phyloP scores from a whole-genome alignment of 2,329 filamentous ascomycete species.

The Purpureocillium lavendulum region DNA sequence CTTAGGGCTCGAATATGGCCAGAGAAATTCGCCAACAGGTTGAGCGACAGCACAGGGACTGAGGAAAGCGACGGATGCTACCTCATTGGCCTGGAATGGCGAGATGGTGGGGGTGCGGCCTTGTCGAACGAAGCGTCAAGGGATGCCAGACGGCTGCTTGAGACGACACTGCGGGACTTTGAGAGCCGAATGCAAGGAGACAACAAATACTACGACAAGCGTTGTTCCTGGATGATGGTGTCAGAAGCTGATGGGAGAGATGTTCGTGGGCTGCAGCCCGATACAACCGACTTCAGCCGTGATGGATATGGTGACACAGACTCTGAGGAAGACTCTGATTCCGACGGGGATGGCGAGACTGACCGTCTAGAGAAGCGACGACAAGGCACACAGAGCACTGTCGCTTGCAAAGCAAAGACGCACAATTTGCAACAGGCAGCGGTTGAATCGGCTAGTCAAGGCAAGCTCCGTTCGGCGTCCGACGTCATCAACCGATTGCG shows the following conservation, averaged over 20 bases:
- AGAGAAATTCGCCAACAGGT: slow-evolving; percentile 38
- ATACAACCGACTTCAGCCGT: slow-evolving; percentile 35
- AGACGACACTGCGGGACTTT: slow-evolving; percentile 35
- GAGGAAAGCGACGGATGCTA: slow-evolving; percentile 52
- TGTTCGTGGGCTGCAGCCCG: slow-evolving; percentile 18
- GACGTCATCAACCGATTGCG: slow-evolving; percentile 52
- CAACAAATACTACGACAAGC: slow-evolving; percentile 38
- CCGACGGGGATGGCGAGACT: slow-evolving; percentile 26
- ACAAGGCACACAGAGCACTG: too few species aligned
- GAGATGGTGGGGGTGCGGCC: slow-evolving; percentile 12
- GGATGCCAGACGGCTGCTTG: slow-evolving; percentile 33
- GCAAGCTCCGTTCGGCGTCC: slow-evolving; percentile 46
- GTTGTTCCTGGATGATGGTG: slow-evolving; percentile 39
- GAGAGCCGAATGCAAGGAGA: slow-evolving; percentile 37
- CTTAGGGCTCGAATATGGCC: slow-evolving; percentile 55
- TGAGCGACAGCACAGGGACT: slow-evolving; percentile 10
- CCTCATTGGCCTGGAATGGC: slow-evolving; percentile 46
- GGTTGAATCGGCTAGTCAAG: slow-evolving; percentile 19
- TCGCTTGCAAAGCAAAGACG: not conserved
- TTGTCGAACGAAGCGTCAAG: slow-evolving; percentile 32
- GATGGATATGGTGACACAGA: slow-evolving; percentile 27
- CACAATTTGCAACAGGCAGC: not conserved
- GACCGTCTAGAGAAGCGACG: slow-evolving; percentile 4
- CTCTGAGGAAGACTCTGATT: slow-evolving; percentile 28
- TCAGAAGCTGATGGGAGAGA: slow-evolving; percentile 28